These are phyloP conservation scores for Paramyrothecium sp. DNA, from an alignment of 2,329 filamentous ascomycete species.

Conservation along the genomic window DNA sequence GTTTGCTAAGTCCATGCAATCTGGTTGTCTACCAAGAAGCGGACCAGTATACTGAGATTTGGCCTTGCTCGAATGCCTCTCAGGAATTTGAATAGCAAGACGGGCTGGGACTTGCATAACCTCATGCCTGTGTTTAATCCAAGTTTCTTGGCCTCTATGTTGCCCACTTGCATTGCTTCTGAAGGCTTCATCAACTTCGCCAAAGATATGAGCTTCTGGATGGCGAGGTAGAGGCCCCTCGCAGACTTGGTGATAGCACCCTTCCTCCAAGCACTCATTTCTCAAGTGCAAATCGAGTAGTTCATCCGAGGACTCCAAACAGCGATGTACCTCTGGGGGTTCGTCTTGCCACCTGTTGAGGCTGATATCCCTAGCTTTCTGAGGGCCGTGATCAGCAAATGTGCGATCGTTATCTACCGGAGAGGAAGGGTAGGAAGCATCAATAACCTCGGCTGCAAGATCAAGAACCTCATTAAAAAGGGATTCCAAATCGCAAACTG, in stretches of 20 bases:
- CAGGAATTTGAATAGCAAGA: neutral
- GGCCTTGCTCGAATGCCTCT: neutral
- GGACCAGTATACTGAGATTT: neutral
- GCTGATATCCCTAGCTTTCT: no score
- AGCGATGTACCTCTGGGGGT: no score
- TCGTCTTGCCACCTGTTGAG: no score
- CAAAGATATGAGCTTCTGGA: neutral
- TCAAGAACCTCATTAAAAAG: conserved; percentile 45
- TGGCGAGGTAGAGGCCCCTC: neutral
- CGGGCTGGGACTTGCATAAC: neutral
- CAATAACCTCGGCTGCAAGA: conserved; percentile 38
- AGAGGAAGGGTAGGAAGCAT: conserved; percentile 21
- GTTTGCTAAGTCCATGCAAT: no score
- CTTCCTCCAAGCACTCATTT: neutral
- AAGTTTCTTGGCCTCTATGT: neutral
- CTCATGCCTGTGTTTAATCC: neutral
- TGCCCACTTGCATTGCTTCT: neutral
- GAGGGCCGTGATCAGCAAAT: no score
- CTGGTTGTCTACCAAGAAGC: no score
- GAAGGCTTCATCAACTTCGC: neutral
- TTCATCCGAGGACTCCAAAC: neutral
- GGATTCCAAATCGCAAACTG: conserved; percentile 42
- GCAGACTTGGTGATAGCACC: neutral
- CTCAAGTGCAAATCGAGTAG: neutral
- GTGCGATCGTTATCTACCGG: conserved; percentile 10